These are phyloP conservation scores for Artemisia argyi DNA, from an alignment of 129 eudicot species.

Conservation along the genomic window DNA sequence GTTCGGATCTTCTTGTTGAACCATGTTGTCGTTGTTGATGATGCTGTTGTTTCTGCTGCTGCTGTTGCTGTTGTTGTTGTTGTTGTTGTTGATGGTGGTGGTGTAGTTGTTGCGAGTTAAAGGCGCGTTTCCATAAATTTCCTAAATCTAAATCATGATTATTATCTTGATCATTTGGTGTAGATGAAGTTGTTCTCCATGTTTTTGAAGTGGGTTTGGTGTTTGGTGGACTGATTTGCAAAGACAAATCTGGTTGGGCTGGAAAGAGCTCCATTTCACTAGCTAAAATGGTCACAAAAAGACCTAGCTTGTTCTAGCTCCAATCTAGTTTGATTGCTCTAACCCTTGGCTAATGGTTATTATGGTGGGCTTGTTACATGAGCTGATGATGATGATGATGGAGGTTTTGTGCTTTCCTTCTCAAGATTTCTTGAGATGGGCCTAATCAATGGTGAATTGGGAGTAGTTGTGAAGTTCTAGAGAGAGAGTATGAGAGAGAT, in stretches of 20 bases:
- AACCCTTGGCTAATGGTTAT: constrained; percentile 19
- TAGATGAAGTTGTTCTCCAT: constrained; percentile 45
- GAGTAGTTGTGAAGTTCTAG: constrained; percentile 51
- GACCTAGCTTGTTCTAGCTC: constrained; percentile 20
- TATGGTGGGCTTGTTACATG: constrained; percentile 17
- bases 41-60: not conserved
- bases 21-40: constrained; percentile 26
- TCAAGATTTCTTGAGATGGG: constrained; percentile 38
- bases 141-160: constrained; percentile 65
- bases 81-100: constrained; percentile 17
- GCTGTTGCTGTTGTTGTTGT: constrained; percentile 15
- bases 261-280: constrained; percentile 87
- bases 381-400: constrained; percentile 19
- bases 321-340: constrained; percentile 13
- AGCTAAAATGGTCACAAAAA: constrained; percentile 21
- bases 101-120: constrained; percentile 46
- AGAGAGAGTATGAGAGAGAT: constrained; percentile 39
- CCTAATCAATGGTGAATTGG: constrained; percentile 38
- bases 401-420: constrained; percentile 17
- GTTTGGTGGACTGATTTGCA: constrained; percentile 94
- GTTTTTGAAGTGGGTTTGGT: constrained; percentile 59
- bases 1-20: constrained; percentile 35
- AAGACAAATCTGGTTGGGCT: constrained; percentile 94
- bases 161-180: constrained; percentile 38
- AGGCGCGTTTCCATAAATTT: constrained; percentile 72